These are phyloP conservation scores for Aureobasidium mangrovei DNA, from an alignment of 2,329 filamentous ascomycete genomes.

Conservation along the genomic window DNA sequence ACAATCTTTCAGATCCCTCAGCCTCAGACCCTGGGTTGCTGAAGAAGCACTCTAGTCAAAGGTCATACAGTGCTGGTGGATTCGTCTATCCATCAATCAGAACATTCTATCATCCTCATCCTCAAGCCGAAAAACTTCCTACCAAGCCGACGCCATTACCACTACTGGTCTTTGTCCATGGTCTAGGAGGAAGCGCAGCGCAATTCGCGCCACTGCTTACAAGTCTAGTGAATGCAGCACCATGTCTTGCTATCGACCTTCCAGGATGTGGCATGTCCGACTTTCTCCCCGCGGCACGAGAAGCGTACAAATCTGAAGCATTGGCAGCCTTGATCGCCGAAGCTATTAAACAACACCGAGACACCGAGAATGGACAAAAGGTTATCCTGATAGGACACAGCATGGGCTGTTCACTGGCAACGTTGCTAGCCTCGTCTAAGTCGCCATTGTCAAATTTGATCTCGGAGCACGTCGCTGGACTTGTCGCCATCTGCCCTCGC, in stretches of 20 bases:
- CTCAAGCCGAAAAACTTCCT: slow-evolving; percentile 73
- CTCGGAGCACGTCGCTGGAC: slow-evolving; percentile 58
- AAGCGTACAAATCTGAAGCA: slow-evolving; percentile 70
- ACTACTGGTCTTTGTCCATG: slow-evolving; percentile 83
- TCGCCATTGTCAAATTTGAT: slow-evolving; percentile 46
- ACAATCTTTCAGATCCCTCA: slow-evolving; percentile 33
- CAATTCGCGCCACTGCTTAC: slow-evolving; percentile 78
- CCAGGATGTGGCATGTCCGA: slow-evolving; percentile 80
- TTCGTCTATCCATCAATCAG: slow-evolving; percentile 67
- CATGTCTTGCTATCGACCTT: slow-evolving; percentile 80
- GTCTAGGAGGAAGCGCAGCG: slow-evolving; percentile 81
- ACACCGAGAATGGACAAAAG: slow-evolving; percentile 54
- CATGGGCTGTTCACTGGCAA: slow-evolving; percentile 74
- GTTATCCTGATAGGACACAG: slow-evolving; percentile 81
- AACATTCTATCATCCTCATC: slow-evolving; percentile 75
- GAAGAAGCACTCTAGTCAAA: slow-evolving; percentile 62
- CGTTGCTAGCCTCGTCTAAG: slow-evolving; percentile 56
- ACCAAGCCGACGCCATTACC: slow-evolving; percentile 65
- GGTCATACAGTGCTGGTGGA: slow-evolving; percentile 55
- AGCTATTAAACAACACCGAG: slow-evolving; percentile 65
- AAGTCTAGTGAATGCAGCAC: slow-evolving; percentile 71
- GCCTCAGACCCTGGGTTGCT: slow-evolving; percentile 70
- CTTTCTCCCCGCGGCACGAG: slow-evolving; percentile 62
- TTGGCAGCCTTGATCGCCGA: slow-evolving; percentile 65
- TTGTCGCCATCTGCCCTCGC: slow-evolving; percentile 75